Evolutionary conservation across 768 basidiomycete species (phyloP).

Genomic region (Pisolithus sp.): DNA sequence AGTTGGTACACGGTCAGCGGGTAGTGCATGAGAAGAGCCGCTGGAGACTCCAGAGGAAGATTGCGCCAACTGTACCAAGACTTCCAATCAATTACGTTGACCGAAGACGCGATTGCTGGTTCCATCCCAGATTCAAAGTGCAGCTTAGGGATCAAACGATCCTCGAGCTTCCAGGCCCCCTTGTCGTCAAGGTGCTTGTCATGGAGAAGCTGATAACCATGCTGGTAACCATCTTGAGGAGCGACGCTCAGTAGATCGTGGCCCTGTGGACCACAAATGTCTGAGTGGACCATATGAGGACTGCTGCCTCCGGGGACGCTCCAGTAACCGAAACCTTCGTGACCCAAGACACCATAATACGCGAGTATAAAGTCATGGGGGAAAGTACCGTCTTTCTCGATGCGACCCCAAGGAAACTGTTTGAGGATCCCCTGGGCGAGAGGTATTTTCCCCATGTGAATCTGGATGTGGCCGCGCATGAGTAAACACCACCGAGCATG

Average conservation of each 20-base stretch:
- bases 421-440: conserved; percentile 28
- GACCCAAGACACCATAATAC: conserved; percentile 33
- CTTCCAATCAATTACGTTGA: conserved; percentile 33
- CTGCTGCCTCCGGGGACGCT: conserved; percentile 29
- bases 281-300: conserved; percentile 24
- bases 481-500: background rate
- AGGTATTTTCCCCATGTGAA: conserved; percentile 32
- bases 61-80: conserved; percentile 42
- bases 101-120: conserved; percentile 20
- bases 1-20: conserved; percentile 37
- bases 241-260: conserved; percentile 4
- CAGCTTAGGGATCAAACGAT: conserved; percentile 29
- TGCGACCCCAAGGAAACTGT: conserved; percentile 38
- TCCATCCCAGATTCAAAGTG: conserved; percentile 24
- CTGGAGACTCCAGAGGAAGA: conserved; percentile 37
- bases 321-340: conserved; percentile 37
- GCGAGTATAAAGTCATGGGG: conserved; percentile 28
- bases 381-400: conserved; percentile 39
- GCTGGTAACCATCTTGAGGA: conserved; percentile 20
- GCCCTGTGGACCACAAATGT: conserved; percentile 5
- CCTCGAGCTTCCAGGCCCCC: conserved; percentile 33
- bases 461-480: conserved; percentile 13
- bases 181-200: conserved; percentile 26
- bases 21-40: conserved; percentile 39
- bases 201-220: conserved; percentile 29